phyloP scores from a whole-genome alignment of 352 stramenopile species.

The Pythium phragmiticola region DNA sequence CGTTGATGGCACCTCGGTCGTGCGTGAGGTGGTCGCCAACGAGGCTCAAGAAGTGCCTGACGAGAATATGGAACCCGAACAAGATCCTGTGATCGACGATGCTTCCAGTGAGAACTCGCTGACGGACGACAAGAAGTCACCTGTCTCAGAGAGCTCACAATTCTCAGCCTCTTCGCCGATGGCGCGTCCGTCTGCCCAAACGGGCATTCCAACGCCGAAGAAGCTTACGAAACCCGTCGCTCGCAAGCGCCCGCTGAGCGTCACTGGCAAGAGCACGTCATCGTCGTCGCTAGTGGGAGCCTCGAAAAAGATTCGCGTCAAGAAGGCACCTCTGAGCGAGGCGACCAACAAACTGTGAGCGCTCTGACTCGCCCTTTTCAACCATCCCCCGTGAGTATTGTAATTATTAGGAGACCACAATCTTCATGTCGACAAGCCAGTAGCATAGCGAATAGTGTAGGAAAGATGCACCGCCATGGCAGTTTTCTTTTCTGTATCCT shows the following conservation, averaged over 20 bases:
- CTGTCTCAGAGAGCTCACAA: conserved; percentile 12
- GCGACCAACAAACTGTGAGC: conserved; percentile 28
- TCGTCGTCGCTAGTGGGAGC: conserved; percentile 24
- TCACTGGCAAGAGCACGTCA: conserved; percentile 3
- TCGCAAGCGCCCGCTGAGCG: conserved; percentile 24
- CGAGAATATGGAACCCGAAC: conserved; percentile 18
- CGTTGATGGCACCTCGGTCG: conserved; percentile 1
- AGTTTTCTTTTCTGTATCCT: neutral
- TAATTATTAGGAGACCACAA: conserved; percentile 27
- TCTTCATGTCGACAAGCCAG: neutral
- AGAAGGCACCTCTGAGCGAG: conserved; percentile 26
- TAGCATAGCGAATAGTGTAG: conserved; percentile 21
- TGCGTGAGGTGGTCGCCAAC: neutral
- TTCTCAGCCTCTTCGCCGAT: conserved; percentile 1
- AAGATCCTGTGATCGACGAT: conserved; percentile 9
- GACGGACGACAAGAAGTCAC: conserved; percentile 18
- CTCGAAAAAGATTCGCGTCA: conserved; percentile 21
- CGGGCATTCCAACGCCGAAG: conserved; percentile 13
- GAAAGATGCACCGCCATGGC: neutral
- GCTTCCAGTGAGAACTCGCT: neutral
- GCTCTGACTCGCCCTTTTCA: neutral
- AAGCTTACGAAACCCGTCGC: conserved; percentile 11
- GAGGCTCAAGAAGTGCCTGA: neutral
- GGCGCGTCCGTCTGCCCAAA: conserved; percentile 1
- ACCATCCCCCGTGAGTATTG: conserved; percentile 12